phyloP scores from a whole-genome alignment of 768 basidiomycete genomes.

The Strobilomyces echinocephalus region DNA sequence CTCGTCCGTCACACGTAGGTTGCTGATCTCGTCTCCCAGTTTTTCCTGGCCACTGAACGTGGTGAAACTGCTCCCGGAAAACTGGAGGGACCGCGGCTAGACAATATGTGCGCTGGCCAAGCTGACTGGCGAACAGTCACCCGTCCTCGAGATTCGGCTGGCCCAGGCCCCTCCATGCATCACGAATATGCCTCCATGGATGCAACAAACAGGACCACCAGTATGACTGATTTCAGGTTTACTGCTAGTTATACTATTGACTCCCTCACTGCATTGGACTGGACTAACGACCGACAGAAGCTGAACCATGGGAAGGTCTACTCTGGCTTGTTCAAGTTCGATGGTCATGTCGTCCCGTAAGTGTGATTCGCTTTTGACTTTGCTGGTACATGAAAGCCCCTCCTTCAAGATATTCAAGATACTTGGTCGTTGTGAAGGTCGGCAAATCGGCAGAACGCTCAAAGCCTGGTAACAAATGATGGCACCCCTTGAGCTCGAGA shows the following conservation, averaged over 20 bases:
- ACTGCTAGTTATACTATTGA: conserved; percentile 59
- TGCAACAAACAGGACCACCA: conserved; percentile 32
- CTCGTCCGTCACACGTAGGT: no score
- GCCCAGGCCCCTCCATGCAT: no score
- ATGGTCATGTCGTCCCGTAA: conserved; percentile 65
- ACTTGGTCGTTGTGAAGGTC: conserved; percentile 60
- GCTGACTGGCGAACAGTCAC: no score
- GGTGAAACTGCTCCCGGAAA: no score
- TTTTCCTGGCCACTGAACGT: no score
- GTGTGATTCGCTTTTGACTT: conserved; percentile 16
- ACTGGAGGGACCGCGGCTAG: no score
- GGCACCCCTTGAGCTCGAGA: conserved; percentile 62
- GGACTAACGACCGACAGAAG: conserved; percentile 58
- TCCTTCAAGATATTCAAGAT: conserved; percentile 39
- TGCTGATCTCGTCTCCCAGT: no score
- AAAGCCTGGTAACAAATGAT: conserved; percentile 64
- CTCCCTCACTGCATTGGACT: conserved; percentile 66
- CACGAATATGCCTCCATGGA: no score
- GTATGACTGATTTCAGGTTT: conserved; percentile 53
- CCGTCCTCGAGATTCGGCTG: no score
- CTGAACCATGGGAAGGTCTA: conserved; percentile 70
- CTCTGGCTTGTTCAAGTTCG: conserved; percentile 66
- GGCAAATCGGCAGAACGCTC: conserved; percentile 64
- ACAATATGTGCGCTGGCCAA: no score
- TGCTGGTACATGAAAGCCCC: not conserved